A percentile compares a stretch with the other conserved stretches of the same genome.
phyloP scores from a whole-genome alignment of 371 early-diverging fungal species.

The Coemansia sp. region DNA sequence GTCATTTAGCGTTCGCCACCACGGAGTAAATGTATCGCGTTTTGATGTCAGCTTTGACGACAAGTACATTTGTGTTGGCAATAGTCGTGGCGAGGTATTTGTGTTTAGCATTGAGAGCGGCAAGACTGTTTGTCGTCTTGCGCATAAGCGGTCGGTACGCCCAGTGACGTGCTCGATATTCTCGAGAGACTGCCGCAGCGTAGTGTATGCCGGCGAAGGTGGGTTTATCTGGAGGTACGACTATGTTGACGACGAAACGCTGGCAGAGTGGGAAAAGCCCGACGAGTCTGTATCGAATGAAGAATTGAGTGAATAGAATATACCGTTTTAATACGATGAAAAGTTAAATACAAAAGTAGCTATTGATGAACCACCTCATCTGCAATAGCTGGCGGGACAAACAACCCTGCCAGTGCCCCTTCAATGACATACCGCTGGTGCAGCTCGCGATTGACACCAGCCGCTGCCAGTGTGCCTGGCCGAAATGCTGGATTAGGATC shows the following conservation, averaged over 20 bases:
- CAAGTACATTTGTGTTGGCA: conserved; percentile 71
- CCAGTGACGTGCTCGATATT: conserved; percentile 77
- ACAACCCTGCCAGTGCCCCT: conserved; percentile 45
- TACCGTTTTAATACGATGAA: background rate
- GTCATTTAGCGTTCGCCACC: conserved; percentile 55
- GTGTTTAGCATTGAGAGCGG: conserved; percentile 70
- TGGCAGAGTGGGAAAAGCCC: conserved; percentile 66
- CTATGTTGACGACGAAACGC: conserved; percentile 69
- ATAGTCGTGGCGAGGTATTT: conserved; percentile 65
- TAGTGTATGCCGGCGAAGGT: conserved; percentile 75
- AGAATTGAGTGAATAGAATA: conserved; percentile 12
- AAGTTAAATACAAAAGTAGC: background rate
- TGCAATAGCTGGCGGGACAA: conserved; percentile 18
- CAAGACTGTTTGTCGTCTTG: conserved; percentile 61
- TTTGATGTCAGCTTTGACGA: conserved; percentile 71
- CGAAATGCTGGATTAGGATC: conserved; percentile 40
- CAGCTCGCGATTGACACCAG: conserved; percentile 47
- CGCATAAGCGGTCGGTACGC: conserved; percentile 76
- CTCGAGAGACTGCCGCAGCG: conserved; percentile 69
- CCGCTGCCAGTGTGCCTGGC: conserved; percentile 33
- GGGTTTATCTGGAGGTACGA: conserved; percentile 83
- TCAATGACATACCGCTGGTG: conserved; percentile 45
- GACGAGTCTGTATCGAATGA: conserved; percentile 29
- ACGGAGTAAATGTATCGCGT: conserved; percentile 56
- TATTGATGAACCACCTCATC: background rate